Conservation (phyloP, 345 rosid species). For the Hibiscus mutabilis region DNA sequence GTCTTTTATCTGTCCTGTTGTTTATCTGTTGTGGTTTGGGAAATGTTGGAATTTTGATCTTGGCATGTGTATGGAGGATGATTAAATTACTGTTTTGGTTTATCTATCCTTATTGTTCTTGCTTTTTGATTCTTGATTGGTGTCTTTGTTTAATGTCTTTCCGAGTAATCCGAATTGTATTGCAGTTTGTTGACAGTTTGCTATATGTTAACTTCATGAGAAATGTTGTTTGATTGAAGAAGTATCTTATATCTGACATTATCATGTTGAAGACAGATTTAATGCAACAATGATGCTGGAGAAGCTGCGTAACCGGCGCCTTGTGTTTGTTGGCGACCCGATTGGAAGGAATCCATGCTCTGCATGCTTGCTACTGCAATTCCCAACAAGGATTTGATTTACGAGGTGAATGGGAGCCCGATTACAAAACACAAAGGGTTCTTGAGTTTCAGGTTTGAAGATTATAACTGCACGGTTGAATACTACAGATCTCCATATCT, state of each 20-base stretch:
- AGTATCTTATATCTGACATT: neutral
- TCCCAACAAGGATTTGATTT: conserved; percentile 48
- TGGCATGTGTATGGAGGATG: neutral
- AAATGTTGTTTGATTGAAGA: conserved; percentile 11
- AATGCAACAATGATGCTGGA: conserved; percentile 64
- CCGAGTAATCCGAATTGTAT: neutral
- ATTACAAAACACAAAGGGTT: conserved; percentile 82
- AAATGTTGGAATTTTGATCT: neutral
- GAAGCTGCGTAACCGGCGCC: conserved; percentile 48
- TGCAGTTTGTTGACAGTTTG: neutral
- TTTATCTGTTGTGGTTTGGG: no score
- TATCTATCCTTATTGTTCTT: neutral
- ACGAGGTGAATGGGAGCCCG: conserved; percentile 66
- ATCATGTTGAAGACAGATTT: conserved; percentile 41
- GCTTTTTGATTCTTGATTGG: neutral
- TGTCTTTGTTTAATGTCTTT: neutral
- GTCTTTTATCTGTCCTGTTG: no score
- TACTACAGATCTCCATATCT: conserved; percentile 83
- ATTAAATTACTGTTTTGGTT: neutral
- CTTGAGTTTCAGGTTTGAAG: conserved; percentile 62
- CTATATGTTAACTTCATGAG: neutral
- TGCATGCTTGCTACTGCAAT: conserved; percentile 72
- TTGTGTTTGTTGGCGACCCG: conserved; percentile 88
- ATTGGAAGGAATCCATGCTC: conserved; percentile 82
- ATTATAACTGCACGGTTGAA: conserved; percentile 79